Conservation (phyloP, 2,329 filamentous ascomycete species). For the Colletotrichum plurivorum region DNA sequence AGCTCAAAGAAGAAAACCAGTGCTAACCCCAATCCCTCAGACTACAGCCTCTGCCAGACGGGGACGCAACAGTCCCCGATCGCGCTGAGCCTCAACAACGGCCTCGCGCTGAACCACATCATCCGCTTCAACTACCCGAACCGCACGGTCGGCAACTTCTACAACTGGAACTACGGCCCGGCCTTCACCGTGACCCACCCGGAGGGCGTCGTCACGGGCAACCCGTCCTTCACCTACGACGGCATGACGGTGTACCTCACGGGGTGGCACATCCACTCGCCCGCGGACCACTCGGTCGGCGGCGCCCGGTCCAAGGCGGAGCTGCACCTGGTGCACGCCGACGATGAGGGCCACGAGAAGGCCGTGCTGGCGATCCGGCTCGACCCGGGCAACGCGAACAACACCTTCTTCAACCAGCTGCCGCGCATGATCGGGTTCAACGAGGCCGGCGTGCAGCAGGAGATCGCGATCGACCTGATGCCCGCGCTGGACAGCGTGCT, state of each 20-base stretch:
- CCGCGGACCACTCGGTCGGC: constrained; percentile 63
- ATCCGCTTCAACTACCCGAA: constrained; percentile 58
- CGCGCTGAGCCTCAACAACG: constrained; percentile 54
- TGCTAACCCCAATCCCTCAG: neutral
- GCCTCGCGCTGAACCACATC: constrained; percentile 55
- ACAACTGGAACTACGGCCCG: constrained; percentile 65
- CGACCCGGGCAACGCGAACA: constrained; percentile 56
- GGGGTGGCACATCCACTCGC: constrained; percentile 66
- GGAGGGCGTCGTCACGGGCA: constrained; percentile 51
- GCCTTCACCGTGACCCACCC: constrained; percentile 56
- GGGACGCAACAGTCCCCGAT: constrained; percentile 67
- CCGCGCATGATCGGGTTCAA: constrained; percentile 56
- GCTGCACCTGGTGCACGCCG: constrained; percentile 63
- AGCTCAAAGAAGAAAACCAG: no score
- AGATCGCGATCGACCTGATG: constrained; percentile 47
- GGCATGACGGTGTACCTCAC: constrained; percentile 62
- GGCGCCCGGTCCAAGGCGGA: constrained; percentile 60
- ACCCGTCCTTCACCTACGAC: constrained; percentile 60
- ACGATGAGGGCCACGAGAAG: constrained; percentile 54
- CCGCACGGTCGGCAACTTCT: constrained; percentile 54
- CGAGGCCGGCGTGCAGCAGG: constrained; percentile 43
- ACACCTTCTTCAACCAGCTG: constrained; percentile 58
- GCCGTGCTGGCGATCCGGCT: constrained; percentile 63
- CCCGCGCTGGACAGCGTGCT: constrained; percentile 53
- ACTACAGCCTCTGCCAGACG: constrained; percentile 57